These are phyloP conservation scores for Agaricus blazei DNA, from an alignment of 768 basidiomycete genomes.

Conservation along the genomic window DNA sequence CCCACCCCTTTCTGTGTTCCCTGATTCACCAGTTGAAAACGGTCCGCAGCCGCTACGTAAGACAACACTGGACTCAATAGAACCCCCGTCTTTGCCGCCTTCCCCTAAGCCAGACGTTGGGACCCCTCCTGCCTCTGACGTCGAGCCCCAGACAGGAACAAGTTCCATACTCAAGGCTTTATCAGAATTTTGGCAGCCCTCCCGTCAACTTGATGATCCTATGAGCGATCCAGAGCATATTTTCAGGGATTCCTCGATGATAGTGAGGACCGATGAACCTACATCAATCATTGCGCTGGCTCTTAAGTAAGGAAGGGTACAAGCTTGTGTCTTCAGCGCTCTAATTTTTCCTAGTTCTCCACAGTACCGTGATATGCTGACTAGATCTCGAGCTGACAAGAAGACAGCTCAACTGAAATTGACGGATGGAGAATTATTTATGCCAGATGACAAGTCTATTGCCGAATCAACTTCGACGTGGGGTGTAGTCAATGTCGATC, in stretches of 20 bases:
- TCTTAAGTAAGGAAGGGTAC: slow-evolving; percentile 57
- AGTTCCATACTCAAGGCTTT: slow-evolving; percentile 78
- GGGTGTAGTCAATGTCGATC: slow-evolving; percentile 86
- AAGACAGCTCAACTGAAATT: slow-evolving; percentile 53
- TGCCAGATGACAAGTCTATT: slow-evolving; percentile 85
- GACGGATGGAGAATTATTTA: slow-evolving; percentile 77
- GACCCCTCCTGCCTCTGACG: slow-evolving; percentile 47
- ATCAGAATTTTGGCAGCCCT: slow-evolving; percentile 75
- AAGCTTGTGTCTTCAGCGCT: slow-evolving; percentile 1
- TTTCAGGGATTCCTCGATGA: slow-evolving; percentile 91
- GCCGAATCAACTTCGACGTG: slow-evolving; percentile 86
- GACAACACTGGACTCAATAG: slow-evolving; percentile 14
- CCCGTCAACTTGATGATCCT: slow-evolving; percentile 57
- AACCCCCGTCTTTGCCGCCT: slow-evolving; percentile 41
- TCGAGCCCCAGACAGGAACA: slow-evolving; percentile 37
- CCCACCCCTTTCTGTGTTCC: background rate
- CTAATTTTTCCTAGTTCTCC: slow-evolving; percentile 51
- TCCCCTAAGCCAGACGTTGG: slow-evolving; percentile 46
- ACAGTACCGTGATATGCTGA: slow-evolving; percentile 75
- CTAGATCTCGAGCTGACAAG: slow-evolving; percentile 74
- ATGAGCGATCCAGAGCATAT: slow-evolving; percentile 86
- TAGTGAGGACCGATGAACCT: slow-evolving; percentile 94
- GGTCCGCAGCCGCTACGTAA: background rate
- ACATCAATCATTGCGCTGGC: slow-evolving; percentile 97
- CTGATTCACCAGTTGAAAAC: background rate